Evolutionary conservation across 148 eudicot genomes (phyloP), one percentile per base, ranked within the genome.

Genomic region (Pouteria glomerata): DNA sequence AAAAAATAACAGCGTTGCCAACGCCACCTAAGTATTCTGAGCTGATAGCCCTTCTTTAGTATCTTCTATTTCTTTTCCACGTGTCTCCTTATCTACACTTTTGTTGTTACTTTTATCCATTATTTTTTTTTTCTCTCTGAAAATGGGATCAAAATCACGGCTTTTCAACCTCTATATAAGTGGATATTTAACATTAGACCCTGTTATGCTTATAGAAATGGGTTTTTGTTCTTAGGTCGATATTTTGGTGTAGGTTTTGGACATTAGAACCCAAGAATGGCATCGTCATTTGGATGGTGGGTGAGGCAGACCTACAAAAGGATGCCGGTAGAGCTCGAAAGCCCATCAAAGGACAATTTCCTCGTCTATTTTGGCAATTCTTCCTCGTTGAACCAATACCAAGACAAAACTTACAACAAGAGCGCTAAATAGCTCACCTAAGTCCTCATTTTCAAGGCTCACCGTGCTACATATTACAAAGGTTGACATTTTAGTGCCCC

Each of bases 361-460:
- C 47, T 84, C 34, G 39, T 57, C 70, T 48, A 59, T 8, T 57
- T 73, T 73, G 76, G 19, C 63, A 78, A 26, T 72, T 79, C 8
- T 29, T 39, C 29, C 27, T 13, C 19, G 7, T 50, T 57, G n/a
- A 47, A 48, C 45, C 62, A 31, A 66, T 63, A 45, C 71, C 75
- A 34, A 14, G 63, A 77, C 6, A 81, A 78, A n/a, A 60, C 75
- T 61, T 80, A 87, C 0, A 87, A 87, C 69, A 87, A 82, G 68
- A 90, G 88, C 70, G 98, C 98, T 44, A 88, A 85, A 64, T 93
- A 93, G 79, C 83, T 93, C 29, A 93, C 93, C 0, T 92, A 96
- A 96, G 96, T 93, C 8, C 86, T 93, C 19, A 86, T 90, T 31
- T 66, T 93, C 2, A 86, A 85, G 30, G 98, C 96, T 59, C 91